phyloP scores from a whole-genome alignment of 768 basidiomycete genomes.

The Neoboletus brunneissimus region DNA sequence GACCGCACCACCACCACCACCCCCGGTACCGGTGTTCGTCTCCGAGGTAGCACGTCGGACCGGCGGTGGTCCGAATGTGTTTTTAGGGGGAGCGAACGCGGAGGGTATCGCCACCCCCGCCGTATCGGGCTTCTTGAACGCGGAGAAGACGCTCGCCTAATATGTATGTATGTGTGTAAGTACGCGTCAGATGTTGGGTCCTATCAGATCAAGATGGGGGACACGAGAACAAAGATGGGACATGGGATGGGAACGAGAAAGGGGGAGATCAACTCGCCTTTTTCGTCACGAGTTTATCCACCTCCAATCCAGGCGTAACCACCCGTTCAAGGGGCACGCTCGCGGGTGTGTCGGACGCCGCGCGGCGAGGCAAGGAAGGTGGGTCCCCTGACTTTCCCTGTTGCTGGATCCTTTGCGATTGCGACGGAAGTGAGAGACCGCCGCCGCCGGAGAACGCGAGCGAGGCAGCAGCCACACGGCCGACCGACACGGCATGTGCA shows the following conservation, averaged over 20 bases:
- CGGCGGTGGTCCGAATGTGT: conserved; percentile 53
- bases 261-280: conserved; percentile 13
- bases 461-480: conserved; percentile 58
- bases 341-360: not conserved
- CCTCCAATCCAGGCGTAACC: conserved; percentile 13
- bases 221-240: no score
- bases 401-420: not conserved
- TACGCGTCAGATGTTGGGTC: not conserved
- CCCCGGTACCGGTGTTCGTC: not conserved
- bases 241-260: not conserved
- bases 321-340: not conserved
- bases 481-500: conserved; percentile 35
- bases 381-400: not conserved
- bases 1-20: not conserved
- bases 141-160: conserved; percentile 21
- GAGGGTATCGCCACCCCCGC: conserved; percentile 39
- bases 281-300: conserved; percentile 29
- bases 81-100: conserved; percentile 44
- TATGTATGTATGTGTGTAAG: not conserved
- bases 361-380: conserved; percentile 4
- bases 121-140: conserved; percentile 34
- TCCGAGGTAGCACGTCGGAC: conserved; percentile 35
- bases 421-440: not conserved
- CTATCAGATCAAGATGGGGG: no score
- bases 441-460: conserved; percentile 38